Base-by-base conservation (phyloP, 768 basidiomycete species). In the Fistulinella prunicolor region DNA sequence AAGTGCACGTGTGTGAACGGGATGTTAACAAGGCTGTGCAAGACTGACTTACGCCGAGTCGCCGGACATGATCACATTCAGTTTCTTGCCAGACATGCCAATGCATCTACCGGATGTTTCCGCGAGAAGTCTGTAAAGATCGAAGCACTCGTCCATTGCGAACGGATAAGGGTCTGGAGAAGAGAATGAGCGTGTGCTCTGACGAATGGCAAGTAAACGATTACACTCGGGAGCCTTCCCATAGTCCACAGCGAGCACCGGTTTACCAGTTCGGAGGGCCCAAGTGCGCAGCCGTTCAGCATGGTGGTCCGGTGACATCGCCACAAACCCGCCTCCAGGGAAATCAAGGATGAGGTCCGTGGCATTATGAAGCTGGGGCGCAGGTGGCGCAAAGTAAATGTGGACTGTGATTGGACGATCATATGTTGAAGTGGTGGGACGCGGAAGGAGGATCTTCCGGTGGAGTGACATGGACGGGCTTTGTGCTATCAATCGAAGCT, bases 201-300 rank as follows among this genome's bases (percentile, higher is more conserved):
- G 51, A 30, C 38, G 47, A 49, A 21, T 26, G 30, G 21, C 12
- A 22, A 2, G 24, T 46, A 29, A 52, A 17, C 17, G 59, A 81
- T 66, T 63, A 93, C 92, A 95, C 76, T 97, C 94, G 6, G 94
- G 94, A 20, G 94, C 89, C 70, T 98, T 99, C 28, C 94, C 92
- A 65, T 98, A 98, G 53, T 98, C 92, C 38, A 98, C 78, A 10
- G 89, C 77, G 32, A 98, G 70, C 3, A 97, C 80, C 13, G 89
- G 88, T 60, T 82, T 84, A 12, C 85, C 79, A 0, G 89, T 91
- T 40, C 74, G 75, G 26, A 81, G 70, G 4, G 94, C 88, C 95
- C 96, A 98, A 57, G 78, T 76, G 44, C 89, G 75, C 47, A 97
- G 74, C 13, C 96, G 79, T 63, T 98, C 95, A 69, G 96, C 95